These are phyloP conservation scores for Alternaria gansuensis DNA, from an alignment of 2,329 filamentous ascomycete species.

Conservation along the genomic window DNA sequence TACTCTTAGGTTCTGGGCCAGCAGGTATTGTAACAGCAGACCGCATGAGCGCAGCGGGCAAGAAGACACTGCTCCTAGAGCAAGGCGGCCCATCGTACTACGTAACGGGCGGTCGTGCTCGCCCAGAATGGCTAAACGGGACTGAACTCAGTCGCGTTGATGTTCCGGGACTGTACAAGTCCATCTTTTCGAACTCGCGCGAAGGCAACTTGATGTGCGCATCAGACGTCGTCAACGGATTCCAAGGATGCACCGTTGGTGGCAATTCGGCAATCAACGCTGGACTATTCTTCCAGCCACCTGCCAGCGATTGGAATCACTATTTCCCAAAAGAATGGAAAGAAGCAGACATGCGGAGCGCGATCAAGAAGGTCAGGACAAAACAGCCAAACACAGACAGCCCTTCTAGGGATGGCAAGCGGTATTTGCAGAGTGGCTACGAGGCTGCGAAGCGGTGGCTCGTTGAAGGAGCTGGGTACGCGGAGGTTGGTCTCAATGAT, in stretches of 20 bases:
- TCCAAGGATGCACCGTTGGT: constrained; percentile 62
- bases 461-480: constrained; percentile 59
- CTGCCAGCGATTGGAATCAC: constrained; percentile 62
- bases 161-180: constrained; percentile 62
- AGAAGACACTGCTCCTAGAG: constrained; percentile 63
- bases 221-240: constrained; percentile 54
- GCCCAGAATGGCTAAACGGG: constrained; percentile 60
- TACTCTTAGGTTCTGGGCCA: constrained; percentile 55
- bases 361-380: constrained; percentile 57
- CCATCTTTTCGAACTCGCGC: constrained; percentile 57
- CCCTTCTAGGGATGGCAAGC: constrained; percentile 58
- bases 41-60: constrained; percentile 61
- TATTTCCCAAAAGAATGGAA: constrained; percentile 63
- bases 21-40: constrained; percentile 64
- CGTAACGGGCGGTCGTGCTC: constrained; percentile 59
- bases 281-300: constrained; percentile 63
- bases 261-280: constrained; percentile 65
- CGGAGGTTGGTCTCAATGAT: constrained; percentile 60
- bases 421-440: constrained; percentile 61
- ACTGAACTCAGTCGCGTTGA: constrained; percentile 62
- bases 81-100: constrained; percentile 62
- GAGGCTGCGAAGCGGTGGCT: constrained; percentile 61
- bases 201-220: constrained; percentile 55
- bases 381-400: constrained; percentile 57
- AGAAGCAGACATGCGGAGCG: constrained; percentile 58